These are phyloP conservation scores for Botrytis deweyae DNA, from an alignment of 2,329 filamentous ascomycete species.

Conservation along the genomic window DNA sequence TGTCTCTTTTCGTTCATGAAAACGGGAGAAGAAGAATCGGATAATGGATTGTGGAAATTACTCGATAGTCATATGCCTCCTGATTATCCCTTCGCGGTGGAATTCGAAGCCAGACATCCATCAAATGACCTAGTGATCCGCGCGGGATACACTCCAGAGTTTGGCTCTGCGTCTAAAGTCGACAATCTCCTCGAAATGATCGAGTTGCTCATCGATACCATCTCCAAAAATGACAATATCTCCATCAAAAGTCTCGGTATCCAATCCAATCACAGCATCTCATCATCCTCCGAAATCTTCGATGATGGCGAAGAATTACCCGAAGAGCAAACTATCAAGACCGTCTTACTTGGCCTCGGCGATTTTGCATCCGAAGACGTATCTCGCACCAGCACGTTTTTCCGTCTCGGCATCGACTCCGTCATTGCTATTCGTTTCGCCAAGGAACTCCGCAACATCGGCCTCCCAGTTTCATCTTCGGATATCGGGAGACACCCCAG, in stretches of 20 bases:
- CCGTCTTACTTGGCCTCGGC: background rate
- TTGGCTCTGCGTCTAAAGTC: background rate
- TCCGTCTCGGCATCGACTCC: slow-evolving; percentile 40
- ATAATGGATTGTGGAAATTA: slow-evolving; percentile 8
- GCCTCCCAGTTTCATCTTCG: slow-evolving; percentile 42
- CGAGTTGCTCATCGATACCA: background rate
- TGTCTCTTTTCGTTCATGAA: slow-evolving; percentile 15
- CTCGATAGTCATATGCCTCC: slow-evolving; percentile 10
- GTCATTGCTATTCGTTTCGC: slow-evolving; percentile 46
- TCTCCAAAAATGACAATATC: background rate
- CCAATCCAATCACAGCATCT: background rate
- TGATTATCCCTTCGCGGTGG: slow-evolving; percentile 14
- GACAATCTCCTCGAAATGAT: slow-evolving; percentile 4
- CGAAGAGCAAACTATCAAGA: background rate
- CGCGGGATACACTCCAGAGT: background rate
- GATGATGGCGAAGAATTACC: background rate
- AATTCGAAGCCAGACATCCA: slow-evolving; percentile 5
- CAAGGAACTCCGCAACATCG: slow-evolving; percentile 34
- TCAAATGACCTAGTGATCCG: slow-evolving; percentile 1
- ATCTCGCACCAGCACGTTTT: slow-evolving; percentile 36
- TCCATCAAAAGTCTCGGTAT: slow-evolving; percentile 7
- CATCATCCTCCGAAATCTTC: background rate
- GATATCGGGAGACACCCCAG: slow-evolving; percentile 46
- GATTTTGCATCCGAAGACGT: background rate
- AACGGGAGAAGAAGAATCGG: background rate